phyloP scores from a whole-genome alignment of 31 red algal species.

The Endocladia muricata region DNA sequence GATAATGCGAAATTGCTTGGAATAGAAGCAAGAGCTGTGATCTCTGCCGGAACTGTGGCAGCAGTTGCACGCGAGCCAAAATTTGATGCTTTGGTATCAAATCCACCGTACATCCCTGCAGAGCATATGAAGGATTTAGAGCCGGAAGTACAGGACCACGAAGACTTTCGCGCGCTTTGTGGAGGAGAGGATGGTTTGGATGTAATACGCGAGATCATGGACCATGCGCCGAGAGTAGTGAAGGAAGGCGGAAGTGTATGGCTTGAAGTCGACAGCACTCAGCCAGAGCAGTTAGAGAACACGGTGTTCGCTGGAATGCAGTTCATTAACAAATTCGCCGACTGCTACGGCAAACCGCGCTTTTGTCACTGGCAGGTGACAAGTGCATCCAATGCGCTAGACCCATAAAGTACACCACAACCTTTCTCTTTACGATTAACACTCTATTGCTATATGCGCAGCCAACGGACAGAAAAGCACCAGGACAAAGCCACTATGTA shows the following conservation, averaged over 20 bases:
- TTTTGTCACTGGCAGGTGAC: too few relatives aligned
- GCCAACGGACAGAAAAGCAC: too few relatives aligned
- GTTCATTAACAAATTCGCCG: too few relatives aligned
- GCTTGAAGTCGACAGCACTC: too few relatives aligned
- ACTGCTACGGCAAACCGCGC: too few relatives aligned
- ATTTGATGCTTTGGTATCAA: slow-evolving; percentile 75
- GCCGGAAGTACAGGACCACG: slow-evolving; percentile 70
- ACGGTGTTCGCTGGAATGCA: too few relatives aligned
- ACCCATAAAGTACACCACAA: too few relatives aligned
- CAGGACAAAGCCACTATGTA: too few relatives aligned
- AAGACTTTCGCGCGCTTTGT: slow-evolving; percentile 64
- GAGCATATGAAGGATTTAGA: slow-evolving; percentile 57
- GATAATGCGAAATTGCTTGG: slow-evolving; percentile 29
- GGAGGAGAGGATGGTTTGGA: slow-evolving; percentile 80
- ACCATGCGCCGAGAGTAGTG: slow-evolving; percentile 24
- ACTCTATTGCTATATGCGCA: too few relatives aligned
- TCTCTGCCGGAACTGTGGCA: slow-evolving; percentile 21
- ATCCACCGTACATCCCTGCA: slow-evolving; percentile 87
- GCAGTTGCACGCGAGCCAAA: slow-evolving; percentile 9
- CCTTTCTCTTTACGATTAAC: too few relatives aligned
- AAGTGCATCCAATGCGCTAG: too few relatives aligned
- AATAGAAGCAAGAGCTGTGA: background rate
- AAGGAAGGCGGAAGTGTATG: slow-evolving; percentile 63
- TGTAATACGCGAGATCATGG: slow-evolving; percentile 69
- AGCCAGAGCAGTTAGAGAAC: too few relatives aligned